A percentile compares a stretch with the other conserved stretches of the same genome.
Evolutionary conservation across 1,284 basidiomycete species (phyloP).

Genomic region (Irpex sp.): DNA sequence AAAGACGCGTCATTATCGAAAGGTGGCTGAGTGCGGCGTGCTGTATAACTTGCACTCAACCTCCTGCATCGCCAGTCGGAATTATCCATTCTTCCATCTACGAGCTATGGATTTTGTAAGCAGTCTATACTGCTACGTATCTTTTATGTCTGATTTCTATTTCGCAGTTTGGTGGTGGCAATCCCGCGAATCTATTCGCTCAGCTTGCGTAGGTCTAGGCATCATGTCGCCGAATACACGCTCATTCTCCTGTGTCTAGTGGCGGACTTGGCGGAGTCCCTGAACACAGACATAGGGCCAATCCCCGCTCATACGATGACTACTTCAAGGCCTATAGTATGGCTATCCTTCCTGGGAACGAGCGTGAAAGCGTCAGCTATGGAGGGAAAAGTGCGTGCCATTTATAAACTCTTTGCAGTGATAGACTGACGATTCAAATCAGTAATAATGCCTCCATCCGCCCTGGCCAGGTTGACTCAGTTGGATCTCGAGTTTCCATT

Average conservation of each 20-base stretch:
- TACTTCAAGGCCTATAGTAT: slow-evolving; percentile 86
- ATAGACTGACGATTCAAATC: neutral
- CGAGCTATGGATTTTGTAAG: slow-evolving; percentile 61
- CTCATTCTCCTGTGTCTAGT: neutral
- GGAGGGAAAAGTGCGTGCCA: slow-evolving; percentile 91
- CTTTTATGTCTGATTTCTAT: neutral
- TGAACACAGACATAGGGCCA: slow-evolving; percentile 42
- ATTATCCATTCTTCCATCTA: slow-evolving; percentile 8
- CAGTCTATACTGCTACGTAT: slow-evolving; percentile 9
- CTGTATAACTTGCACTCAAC: neutral
- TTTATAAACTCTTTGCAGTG: slow-evolving; percentile 5
- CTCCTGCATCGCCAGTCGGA: neutral
- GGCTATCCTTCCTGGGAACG: slow-evolving; percentile 78
- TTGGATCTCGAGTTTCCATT: slow-evolving; percentile 93
- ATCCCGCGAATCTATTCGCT: slow-evolving; percentile 48
- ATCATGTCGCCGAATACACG: neutral
- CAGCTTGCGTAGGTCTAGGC: slow-evolving; percentile 50
- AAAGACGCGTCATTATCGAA: slow-evolving; percentile 4
- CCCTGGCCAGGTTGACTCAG: slow-evolving; percentile 83
- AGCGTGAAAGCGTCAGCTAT: slow-evolving; percentile 86
- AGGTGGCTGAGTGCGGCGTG: neutral
- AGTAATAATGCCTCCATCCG: slow-evolving; percentile 98
- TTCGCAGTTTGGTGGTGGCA: slow-evolving; percentile 48
- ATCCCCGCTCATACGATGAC: slow-evolving; percentile 71
- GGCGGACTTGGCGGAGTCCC: slow-evolving; percentile 55